A percentile compares a stretch with the other conserved stretches of the same genome.
Conservation (phyloP, 129 eudicot species). For the Flaveria bidentis region DNA sequence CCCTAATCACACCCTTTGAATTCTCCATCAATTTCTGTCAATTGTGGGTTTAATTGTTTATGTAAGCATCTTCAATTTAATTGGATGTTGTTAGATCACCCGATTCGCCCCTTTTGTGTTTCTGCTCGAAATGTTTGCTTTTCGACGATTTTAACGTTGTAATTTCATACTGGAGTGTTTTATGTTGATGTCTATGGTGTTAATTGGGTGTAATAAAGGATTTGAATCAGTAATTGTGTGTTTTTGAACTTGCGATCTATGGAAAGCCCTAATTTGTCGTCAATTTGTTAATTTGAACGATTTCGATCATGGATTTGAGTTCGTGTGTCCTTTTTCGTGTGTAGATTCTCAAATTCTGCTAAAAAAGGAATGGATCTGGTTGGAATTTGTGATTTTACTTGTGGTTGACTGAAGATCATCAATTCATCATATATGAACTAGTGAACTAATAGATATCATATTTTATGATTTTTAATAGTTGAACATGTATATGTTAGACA, state of each 20-base stretch:
- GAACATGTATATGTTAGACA: neutral
- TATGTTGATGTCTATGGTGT: neutral
- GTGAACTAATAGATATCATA: neutral
- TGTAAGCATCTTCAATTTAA: neutral
- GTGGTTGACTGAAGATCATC: constrained; percentile 24
- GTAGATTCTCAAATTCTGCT: neutral
- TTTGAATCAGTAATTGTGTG: neutral
- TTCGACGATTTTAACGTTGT: neutral
- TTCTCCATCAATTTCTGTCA: neutral
- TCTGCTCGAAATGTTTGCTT: neutral
- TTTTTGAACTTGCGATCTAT: neutral
- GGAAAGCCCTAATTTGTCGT: neutral
- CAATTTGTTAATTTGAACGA: neutral
- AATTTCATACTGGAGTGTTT: neutral
- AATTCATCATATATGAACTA: neutral
- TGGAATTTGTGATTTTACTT: constrained; percentile 10
- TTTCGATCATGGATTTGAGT: neutral
- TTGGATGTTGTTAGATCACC: neutral
- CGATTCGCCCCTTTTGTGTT: neutral
- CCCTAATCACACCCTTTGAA: neutral
- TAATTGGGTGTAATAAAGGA: constrained; percentile 4
- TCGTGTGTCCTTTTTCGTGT: neutral
- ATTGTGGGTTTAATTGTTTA: neutral
- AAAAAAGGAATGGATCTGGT: neutral
- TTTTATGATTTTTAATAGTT: neutral